phyloP scores from a whole-genome alignment of 192 early-diverging fungal genomes.

The Coemansia sp. region DNA sequence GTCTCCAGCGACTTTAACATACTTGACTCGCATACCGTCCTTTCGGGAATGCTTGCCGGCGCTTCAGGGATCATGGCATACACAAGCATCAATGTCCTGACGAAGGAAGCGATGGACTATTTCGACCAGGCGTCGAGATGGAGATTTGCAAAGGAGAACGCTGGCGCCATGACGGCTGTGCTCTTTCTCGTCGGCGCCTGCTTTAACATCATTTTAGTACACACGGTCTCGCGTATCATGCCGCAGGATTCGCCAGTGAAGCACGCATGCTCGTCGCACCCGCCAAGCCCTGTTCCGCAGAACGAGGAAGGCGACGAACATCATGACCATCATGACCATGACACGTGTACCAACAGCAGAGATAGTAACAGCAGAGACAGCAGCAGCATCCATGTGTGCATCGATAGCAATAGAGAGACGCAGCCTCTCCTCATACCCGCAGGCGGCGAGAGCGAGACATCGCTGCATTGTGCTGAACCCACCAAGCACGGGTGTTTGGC shows the following conservation, averaged over 20 bases:
- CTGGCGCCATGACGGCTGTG: constrained; percentile 26
- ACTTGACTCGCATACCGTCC: constrained; percentile 45
- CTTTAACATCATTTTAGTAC: constrained; percentile 36
- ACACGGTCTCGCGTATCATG: constrained; percentile 27
- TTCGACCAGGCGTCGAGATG: constrained; percentile 11
- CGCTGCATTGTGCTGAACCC: not conserved
- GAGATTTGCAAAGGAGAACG: constrained; percentile 12
- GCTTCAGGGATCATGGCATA: constrained; percentile 52
- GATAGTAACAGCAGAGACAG: constrained; percentile 6
- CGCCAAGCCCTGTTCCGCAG: constrained; percentile 22
- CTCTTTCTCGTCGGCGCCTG: constrained; percentile 36
- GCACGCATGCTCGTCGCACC: constrained; percentile 43
- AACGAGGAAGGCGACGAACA: constrained; percentile 1
- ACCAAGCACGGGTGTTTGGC: not conserved
- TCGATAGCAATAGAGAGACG: not conserved
- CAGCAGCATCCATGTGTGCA: not conserved
- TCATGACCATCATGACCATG: constrained; percentile 1
- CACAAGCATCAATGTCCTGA: constrained; percentile 43
- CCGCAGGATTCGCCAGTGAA: constrained; percentile 44
- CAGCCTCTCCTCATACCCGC: not conserved
- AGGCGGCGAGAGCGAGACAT: not conserved
- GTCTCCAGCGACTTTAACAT: constrained; percentile 23
- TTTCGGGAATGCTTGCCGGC: constrained; percentile 38
- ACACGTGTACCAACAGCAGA: not conserved
- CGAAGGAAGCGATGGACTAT: constrained; percentile 37